Base-by-base conservation (phyloP, 805 yeast species). In the Cyberlindnera misumaiensis region DNA sequence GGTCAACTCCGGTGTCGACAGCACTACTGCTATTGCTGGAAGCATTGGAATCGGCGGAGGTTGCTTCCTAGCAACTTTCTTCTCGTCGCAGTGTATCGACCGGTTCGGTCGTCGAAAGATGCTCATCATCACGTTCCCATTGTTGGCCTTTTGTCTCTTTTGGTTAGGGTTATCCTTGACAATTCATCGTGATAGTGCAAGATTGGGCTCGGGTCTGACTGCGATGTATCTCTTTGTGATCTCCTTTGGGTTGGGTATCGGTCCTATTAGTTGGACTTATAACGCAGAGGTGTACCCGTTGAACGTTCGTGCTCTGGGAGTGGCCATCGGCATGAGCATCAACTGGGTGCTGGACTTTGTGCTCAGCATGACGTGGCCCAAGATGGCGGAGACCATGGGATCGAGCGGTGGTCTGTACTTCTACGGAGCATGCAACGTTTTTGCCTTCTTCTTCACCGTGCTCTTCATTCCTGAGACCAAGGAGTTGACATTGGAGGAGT, bases 401-500 rank as follows among this genome's bases (percentile, higher is more conserved):
- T 57, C 71, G 1, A 64, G 65, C 25, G 78, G 77, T 47, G 75
- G 74, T 1, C 64, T 72, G 28, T 70, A 72, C 26, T 72, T 63
- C 53, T 72, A 72, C 46, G 78, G 75, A 7, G 76, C 71, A 10
- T 72, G 75, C 71, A 70, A 71, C 47, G 42, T 69, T 28, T 58
- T 68, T 28, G 68, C 74, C 0, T 69, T 32, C 17, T 18, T 32
- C 34, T 32, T 32, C 41, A 73, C 74, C 15, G 67, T 69, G 44
- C 56, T 60, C 32, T 62, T 62, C 58, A 59, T 66, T 17, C 60
- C 88, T 3, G 89, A 82, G 55, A 82, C 89, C 3, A 76, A 75
- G 61, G 77, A 76, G 26, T 70, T 78, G 45, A 79, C 90, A 0
- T 70, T 83, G 51, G 93, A 83, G 60, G 87, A 83, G 58, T 20